Base-by-base conservation (phyloP, 2,329 filamentous ascomycete species). In the Xylariaceae sp. region DNA sequence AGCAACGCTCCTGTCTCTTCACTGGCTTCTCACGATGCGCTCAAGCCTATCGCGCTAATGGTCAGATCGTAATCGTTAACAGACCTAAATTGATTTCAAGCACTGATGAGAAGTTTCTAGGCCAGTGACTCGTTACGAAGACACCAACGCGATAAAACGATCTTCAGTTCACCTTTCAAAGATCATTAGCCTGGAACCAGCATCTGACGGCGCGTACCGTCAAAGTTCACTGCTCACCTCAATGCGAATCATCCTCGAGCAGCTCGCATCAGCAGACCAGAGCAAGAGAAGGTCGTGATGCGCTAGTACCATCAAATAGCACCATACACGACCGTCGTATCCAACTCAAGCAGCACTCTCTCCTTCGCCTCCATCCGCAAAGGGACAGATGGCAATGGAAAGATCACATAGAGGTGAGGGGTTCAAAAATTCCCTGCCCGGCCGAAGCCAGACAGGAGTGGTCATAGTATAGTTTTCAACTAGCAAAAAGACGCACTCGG, bases 401-500 rank as follows among this genome's bases (percentile, higher is more conserved):
- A 68, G 69, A 65, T 40, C 21, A 65, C 53, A 53, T 50, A 45
- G 67, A 63, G 72, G 64, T 64, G 63, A 65, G 71, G 68, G 69
- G 70, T 80, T 83, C 88, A 90, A 91, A 91, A 87, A 91, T 91
- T 91, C 88, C 87, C 81, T 82, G 77, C 76, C 83, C 81, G 82
- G 79, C 81, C 79, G 79, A 80, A 82, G 81, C 86, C 84, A 83
- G 81, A 68, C 76, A 81, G 79, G 79, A 91, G 89, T 81, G 81
- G 88, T 90, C 88, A 89, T 84, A 81, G 80, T 81, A 80, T 89
- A 90, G 88, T 89, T 90, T 89, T 89, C 88, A 90, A 90, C 87
- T 89, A 91, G 89, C 89, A 91, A 90, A 89, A 90, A 90, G 82
- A 83, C 84, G 83, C 84, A 85, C 87, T 91, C 89, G 85, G 89